phyloP scores from a whole-genome alignment of 345 rosid species.

The Salix exigua region DNA sequence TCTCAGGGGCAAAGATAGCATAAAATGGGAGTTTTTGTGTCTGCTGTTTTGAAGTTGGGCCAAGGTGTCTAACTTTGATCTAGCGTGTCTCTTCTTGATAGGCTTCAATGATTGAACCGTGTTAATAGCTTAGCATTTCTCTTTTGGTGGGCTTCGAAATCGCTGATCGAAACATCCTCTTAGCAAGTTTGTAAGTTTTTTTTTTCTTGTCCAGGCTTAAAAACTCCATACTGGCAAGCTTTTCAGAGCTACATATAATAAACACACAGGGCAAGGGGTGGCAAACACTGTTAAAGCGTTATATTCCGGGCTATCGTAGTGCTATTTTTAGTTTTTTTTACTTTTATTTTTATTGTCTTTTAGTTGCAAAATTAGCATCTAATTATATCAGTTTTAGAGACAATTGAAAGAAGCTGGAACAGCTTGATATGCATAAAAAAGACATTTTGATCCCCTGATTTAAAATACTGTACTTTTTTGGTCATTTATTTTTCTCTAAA shows the following conservation, averaged over 20 bases:
- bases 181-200: not conserved
- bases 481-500: too few species aligned
- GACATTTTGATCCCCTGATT: too few species aligned
- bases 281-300: too few species aligned
- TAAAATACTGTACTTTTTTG: not conserved
- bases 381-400: too few species aligned
- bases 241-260: not conserved
- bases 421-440: too few species aligned
- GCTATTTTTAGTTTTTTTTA: too few species aligned
- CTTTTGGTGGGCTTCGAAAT: not conserved
- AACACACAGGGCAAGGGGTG: too few species aligned
- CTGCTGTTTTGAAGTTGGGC: not conserved
- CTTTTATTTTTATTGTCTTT: too few species aligned
- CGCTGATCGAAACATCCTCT: not conserved
- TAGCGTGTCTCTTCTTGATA: not conserved
- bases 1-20: slow-evolving; percentile 71
- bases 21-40: slow-evolving; percentile 6
- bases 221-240: not conserved
- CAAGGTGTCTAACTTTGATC: not conserved
- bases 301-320: too few species aligned
- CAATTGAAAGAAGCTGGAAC: too few species aligned
- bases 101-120: not conserved
- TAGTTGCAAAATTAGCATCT: too few species aligned
- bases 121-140: not conserved
- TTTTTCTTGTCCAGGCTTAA: not conserved